Evolutionary conservation across 805 yeast species (phyloP), one percentile per base, ranked within the genome.

Genomic region (Aciculoconidium aculeatum): DNA sequence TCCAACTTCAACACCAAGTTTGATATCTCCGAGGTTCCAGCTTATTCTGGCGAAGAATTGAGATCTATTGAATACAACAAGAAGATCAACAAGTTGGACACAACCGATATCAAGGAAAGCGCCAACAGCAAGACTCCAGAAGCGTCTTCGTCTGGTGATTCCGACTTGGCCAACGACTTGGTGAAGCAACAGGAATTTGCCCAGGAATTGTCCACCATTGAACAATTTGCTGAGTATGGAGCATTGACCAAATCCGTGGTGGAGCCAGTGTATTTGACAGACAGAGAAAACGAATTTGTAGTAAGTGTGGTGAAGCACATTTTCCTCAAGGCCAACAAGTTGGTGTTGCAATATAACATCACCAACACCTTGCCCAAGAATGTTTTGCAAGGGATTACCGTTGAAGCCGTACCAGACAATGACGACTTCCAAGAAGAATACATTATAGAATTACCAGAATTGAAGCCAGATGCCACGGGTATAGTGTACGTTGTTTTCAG

Each of bases 211-310:
- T 58, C 77, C 4, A 65, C 74, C 14, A 73, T 87, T 36, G 80
- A 86, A 14, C 92, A 86, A 50, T 69, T 88, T 45, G 68, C 75
- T 11, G 63, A 61, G 3, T 86, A 78, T 49, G 97, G 97, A 39
- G 55, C 70, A 20, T 67, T 87, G 38, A 65, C 87, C 37, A 86
- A 81, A 58, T 73, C 88, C 6, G 77, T 94, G 2, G 51, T 61
- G 20, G 55, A 66, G 19, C 62, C 63, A 23, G 65, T 75, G 32
- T 75, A 80, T 41, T 73, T 90, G 47, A 88, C 97, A 13, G 98
- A 92, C 55, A 69, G 73, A 36, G 97, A 88, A 55, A 86, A 94
- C 37, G 98, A 92, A 60, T 86, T 87, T 55, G 88, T 86, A 24
- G 94, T 92, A 36, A 71, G 70, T 30, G 88, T 81, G 19, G 67